A percentile compares a stretch with the other conserved stretches of the same genome.
phyloP scores from a whole-genome alignment of 75 land plant species.

The Sequoiadendron giganteum region DNA sequence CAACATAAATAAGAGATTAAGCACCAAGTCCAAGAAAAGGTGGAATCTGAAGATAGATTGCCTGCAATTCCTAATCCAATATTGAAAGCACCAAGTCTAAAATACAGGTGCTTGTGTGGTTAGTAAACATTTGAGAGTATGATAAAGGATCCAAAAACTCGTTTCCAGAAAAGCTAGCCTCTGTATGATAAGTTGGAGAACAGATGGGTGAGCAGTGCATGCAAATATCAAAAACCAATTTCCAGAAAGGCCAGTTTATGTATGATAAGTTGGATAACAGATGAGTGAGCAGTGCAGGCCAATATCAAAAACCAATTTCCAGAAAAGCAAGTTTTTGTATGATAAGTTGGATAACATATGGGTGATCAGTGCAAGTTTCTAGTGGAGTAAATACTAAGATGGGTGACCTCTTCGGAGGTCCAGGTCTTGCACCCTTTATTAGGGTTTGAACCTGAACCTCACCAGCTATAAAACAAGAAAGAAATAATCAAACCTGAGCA shows the following conservation, averaged over 20 bases:
- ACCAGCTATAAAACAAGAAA: neutral
- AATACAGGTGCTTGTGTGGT: neutral
- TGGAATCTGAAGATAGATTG: neutral
- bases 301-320: neutral
- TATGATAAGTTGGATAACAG: neutral
- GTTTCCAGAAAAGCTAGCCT: neutral
- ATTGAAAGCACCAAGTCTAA: neutral
- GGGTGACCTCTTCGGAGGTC: neutral
- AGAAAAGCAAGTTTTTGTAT: too few relatives aligned
- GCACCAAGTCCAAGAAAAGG: neutral
- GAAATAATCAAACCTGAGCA: neutral
- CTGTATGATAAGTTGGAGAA: neutral
- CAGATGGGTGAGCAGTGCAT: neutral
- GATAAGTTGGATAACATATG: too few relatives aligned
- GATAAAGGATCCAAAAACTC: neutral
- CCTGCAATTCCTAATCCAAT: neutral
- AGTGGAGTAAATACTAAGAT: neutral
- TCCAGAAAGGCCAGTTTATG: too few relatives aligned
- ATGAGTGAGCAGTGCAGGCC: neutral
- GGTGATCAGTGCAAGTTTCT: neutral
- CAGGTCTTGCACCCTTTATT: neutral
- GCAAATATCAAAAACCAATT: neutral
- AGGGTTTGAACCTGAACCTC: neutral
- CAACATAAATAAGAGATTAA: neutral
- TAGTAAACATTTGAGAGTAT: neutral